A percentile compares a stretch with the other conserved stretches of the same genome.
Evolutionary conservation across 2,329 filamentous ascomycete genomes (phyloP).

Genomic region (Alternaria sp.): DNA sequence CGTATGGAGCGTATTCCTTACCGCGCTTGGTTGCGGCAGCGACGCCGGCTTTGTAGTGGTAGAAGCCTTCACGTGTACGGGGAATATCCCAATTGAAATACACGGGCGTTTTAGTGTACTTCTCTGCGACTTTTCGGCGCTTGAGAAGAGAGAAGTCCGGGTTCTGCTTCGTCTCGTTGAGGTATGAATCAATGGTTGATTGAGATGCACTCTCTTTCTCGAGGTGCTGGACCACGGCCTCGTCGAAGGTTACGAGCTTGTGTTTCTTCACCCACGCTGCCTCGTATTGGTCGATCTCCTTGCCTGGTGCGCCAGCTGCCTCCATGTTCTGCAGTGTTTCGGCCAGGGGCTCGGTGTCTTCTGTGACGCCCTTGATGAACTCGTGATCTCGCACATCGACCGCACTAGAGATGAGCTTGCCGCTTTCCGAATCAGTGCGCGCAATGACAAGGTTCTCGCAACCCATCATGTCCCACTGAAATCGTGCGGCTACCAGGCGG

Average conservation of each 20-base stretch:
- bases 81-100: constrained; percentile 92
- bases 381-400: constrained; percentile 96
- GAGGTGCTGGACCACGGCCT: constrained; percentile 81
- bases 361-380: constrained; percentile 88
- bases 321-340: constrained; percentile 94
- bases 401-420: constrained; percentile 85
- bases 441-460: constrained; percentile 94
- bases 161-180: constrained; percentile 65
- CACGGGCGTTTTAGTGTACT: constrained; percentile 71
- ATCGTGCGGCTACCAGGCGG: constrained; percentile 85
- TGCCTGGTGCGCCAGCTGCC: constrained; percentile 72
- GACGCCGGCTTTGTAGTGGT: constrained; percentile 87
- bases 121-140: constrained; percentile 73
- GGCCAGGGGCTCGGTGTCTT: constrained; percentile 79
- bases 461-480: constrained; percentile 99
- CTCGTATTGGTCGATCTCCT: constrained; percentile 86
- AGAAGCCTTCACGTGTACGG: constrained; percentile 90
- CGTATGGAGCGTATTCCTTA: constrained; percentile 87
- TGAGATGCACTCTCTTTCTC: constrained; percentile 68
- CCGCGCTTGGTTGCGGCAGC: constrained; percentile 89
- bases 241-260: constrained; percentile 87
- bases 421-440: constrained; percentile 93
- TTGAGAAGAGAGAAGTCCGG: constrained; percentile 78
- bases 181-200: constrained; percentile 71
- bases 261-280: constrained; percentile 86